Base-by-base conservation (phyloP, 805 yeast species). In the Metschnikowia picachoensis region DNA sequence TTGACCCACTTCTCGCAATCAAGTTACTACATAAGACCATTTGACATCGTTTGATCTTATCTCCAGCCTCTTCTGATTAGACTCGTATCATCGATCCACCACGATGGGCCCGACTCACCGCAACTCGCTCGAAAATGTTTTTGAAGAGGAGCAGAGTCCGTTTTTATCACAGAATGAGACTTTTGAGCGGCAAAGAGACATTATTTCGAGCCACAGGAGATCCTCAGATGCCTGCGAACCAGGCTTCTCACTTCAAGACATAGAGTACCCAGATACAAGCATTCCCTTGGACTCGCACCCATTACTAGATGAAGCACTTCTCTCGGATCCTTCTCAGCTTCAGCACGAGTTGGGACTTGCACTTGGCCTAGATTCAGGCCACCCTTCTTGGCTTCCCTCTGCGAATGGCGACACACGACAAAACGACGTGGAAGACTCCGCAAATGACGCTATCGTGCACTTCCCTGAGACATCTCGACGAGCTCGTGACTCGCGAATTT, bases 211-310 rank as follows among this genome's bases (percentile, higher is more conserved):
- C 12, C 20, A 17, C 30, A 43, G 46, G 32, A 9, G 37, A 16
- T 35, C 47, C 8, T 4, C 12, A 5, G 37, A 39, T 17, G 34
- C 35, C 8, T 37, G 33, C 13, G 43, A 25, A 11, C 39, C 39
- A 12, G 40, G 47, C 9, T 44, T 39, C 32, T 44, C 45, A 17
- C 39, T 46, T 17, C 45, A 41, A 16, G 45, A 41, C 14, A 37
- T 41, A 39, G 45, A 41, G 30, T 41, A 46, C 29, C 49, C 49
- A 10, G 44, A 46, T 3, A 30, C 39, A 30, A 30, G 15, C 11
- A 41, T 46, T 12, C 42, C 43, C 11, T 39, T 39, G 29, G 47
- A 31, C 15, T 40, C 51, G 10, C 54, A 47, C 16, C 43, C 44
- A 37, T 41, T 47, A 14, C 41, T 50, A 31, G 46, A 37, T 14